Conservation (phyloP, 164 flowering plant genomes). For the Brasenia schreberi region DNA sequence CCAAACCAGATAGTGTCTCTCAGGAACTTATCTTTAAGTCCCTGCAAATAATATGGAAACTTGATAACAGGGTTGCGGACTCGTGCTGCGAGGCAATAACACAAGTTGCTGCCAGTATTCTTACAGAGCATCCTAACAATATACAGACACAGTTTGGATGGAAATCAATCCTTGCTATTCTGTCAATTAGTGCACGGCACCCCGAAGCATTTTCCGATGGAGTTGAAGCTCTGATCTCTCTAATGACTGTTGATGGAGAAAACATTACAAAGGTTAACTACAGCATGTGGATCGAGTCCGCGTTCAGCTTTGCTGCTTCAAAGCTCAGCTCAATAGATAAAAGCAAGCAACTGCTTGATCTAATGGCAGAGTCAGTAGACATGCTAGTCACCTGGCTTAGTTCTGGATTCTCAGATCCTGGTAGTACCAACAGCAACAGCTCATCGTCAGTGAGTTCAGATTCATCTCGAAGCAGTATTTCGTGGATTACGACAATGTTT, state of each 20-base stretch:
- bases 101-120: slow-evolving; percentile 36
- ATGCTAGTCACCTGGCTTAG: slow-evolving; percentile 50
- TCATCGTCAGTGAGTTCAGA: background rate
- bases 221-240: slow-evolving; percentile 46
- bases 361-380: slow-evolving; percentile 50
- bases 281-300: slow-evolving; percentile 59
- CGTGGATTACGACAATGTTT: slow-evolving; percentile 17
- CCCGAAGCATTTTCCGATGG: slow-evolving; percentile 61
- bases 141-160: slow-evolving; percentile 62
- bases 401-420: slow-evolving; percentile 42
- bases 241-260: slow-evolving; percentile 37
- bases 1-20: slow-evolving; percentile 24
- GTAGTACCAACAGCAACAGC: slow-evolving; percentile 29
- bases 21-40: slow-evolving; percentile 85
- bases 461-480: background rate
- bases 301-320: slow-evolving; percentile 57
- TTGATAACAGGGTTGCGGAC: slow-evolving; percentile 63
- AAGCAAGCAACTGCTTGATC: slow-evolving; percentile 53
- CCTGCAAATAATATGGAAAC: slow-evolving; percentile 67
- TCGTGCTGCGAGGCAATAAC: slow-evolving; percentile 47
- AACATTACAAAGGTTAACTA: slow-evolving; percentile 42
- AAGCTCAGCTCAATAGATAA: slow-evolving; percentile 60
- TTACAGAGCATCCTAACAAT: slow-evolving; percentile 43
- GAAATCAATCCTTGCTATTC: slow-evolving; percentile 54
- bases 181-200: slow-evolving; percentile 53